A percentile compares a stretch with the other conserved stretches of the same genome.
These are phyloP conservation scores for Sporothrix brunneoviolacea DNA, from an alignment of 2,329 filamentous ascomycete species.

Conservation along the genomic window DNA sequence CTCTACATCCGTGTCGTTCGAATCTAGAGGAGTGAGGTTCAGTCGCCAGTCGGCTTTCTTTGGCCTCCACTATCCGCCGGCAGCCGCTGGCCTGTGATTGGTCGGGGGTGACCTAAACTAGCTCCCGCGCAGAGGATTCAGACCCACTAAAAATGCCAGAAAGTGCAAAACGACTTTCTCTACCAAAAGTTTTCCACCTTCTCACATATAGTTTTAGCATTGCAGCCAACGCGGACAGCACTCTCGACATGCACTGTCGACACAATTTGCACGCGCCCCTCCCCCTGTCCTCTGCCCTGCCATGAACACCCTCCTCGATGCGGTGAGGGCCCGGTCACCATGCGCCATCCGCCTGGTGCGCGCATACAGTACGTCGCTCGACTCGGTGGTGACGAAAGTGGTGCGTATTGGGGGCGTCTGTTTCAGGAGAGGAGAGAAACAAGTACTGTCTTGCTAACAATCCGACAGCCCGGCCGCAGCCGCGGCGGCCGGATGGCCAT, in stretches of 20 bases:
- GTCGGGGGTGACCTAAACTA: no score
- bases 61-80: no score
- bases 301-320: slow-evolving; percentile 14
- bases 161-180: no score
- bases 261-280: neutral
- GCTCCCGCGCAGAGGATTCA: no score
- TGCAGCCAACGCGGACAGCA: no score
- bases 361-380: slow-evolving; percentile 9
- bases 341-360: slow-evolving; percentile 7
- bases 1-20: no score
- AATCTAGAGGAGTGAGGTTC: no score
- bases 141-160: neutral
- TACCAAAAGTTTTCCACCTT: no score
- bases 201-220: no score
- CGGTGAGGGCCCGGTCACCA: slow-evolving; percentile 2
- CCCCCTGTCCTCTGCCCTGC: neutral
- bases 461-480: neutral
- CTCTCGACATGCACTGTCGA: neutral
- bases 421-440: neutral
- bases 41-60: no score
- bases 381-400: neutral
- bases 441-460: neutral
- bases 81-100: no score
- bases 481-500: neutral
- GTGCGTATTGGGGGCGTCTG: neutral